Conservation (phyloP, 345 rosid species). For the Moricandia arvensis region DNA sequence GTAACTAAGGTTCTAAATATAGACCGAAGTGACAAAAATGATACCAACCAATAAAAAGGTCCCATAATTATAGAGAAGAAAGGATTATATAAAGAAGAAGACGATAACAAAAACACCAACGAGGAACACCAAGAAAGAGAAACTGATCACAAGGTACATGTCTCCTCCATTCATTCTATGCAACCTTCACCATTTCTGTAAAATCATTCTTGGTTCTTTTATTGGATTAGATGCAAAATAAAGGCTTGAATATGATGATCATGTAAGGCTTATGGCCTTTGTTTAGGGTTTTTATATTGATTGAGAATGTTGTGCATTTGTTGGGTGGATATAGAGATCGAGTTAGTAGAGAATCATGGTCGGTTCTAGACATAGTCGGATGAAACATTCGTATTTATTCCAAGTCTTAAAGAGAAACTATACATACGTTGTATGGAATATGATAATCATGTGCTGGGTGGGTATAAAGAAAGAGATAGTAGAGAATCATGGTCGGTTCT, state of each 20-base stretch:
- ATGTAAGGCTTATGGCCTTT: background rate
- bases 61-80: conserved; percentile 26
- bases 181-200: background rate
- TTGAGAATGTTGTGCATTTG: conserved; percentile 8
- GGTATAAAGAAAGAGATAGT: too few relatives aligned
- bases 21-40: conserved; percentile 24
- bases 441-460: too few relatives aligned
- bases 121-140: conserved; percentile 18
- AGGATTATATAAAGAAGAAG: conserved; percentile 26
- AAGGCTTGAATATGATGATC: background rate
- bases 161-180: conserved; percentile 7
- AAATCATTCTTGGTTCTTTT: background rate
- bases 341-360: too few relatives aligned
- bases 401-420: too few relatives aligned
- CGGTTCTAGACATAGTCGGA: too few relatives aligned
- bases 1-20: conserved; percentile 39
- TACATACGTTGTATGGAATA: too few relatives aligned
- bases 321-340: background rate
- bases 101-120: background rate
- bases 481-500: too few relatives aligned
- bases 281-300: background rate
- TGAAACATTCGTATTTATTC: too few relatives aligned
- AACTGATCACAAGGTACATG: conserved; percentile 17
- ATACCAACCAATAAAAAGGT: conserved; percentile 29
- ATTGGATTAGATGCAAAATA: background rate